These are phyloP conservation scores for Sphagnum tenellum DNA, from an alignment of 225 moss, liverwort and hornwort species.

Conservation along the genomic window DNA sequence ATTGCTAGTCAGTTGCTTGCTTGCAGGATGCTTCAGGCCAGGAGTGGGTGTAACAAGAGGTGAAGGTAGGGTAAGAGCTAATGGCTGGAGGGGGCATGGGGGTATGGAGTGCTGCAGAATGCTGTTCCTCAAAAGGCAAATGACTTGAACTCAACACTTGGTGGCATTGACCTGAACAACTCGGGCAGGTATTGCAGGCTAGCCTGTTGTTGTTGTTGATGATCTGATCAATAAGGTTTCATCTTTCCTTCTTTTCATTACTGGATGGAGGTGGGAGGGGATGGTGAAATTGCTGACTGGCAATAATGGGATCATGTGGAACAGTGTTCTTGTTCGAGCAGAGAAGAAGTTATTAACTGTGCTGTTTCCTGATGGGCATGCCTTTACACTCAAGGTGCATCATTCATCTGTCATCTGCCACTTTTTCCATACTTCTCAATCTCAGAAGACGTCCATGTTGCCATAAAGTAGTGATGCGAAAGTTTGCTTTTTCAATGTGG, in stretches of 20 bases:
- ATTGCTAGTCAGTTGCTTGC: too few species aligned
- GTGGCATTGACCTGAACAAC: slow-evolving; percentile 93
- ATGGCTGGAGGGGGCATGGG: too few species aligned
- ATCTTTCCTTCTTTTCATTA: too few species aligned
- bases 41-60: not conserved
- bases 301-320: slow-evolving; percentile 29
- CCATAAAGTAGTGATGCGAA: too few species aligned
- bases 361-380: slow-evolving; percentile 87
- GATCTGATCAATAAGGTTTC: too few species aligned
- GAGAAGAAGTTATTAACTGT: slow-evolving; percentile 94
- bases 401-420: not conserved
- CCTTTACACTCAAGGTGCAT: slow-evolving; percentile 85
- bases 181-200: slow-evolving; percentile 63
- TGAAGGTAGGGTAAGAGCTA: not conserved
- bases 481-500: too few species aligned
- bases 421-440: too few species aligned
- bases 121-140: slow-evolving; percentile 63
- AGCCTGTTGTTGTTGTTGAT: not conserved
- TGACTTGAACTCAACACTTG: slow-evolving; percentile 70
- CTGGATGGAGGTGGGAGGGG: too few species aligned
- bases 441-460: too few species aligned
- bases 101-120: slow-evolving; percentile 30
- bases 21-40: not conserved
- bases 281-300: too few species aligned
- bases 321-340: slow-evolving; percentile 85